Percentiles rank a stretch among this genome's conserved stretches.
Conservation (phyloP, 164 flowering plant genomes). For the Magnolia officinalis region DNA sequence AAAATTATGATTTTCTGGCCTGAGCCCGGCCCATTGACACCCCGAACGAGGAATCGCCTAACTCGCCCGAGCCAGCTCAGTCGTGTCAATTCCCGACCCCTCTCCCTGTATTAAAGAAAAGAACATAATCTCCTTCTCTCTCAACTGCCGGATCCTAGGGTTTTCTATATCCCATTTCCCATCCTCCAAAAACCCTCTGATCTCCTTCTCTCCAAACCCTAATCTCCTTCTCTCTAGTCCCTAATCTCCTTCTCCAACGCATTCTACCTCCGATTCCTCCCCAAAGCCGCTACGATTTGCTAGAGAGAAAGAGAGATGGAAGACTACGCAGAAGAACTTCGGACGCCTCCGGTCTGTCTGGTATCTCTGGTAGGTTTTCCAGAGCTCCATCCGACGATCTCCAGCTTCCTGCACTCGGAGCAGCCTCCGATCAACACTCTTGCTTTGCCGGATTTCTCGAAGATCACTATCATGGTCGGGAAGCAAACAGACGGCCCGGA, state of each 20-base stretch:
- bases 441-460: constrained; percentile 83
- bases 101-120: background rate
- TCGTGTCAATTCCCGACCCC: background rate
- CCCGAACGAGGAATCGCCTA: too few relatives aligned
- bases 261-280: background rate
- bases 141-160: background rate
- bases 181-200: background rate
- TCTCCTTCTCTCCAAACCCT: background rate
- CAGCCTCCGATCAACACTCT: constrained; percentile 85
- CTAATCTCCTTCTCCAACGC: background rate
- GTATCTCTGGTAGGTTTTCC: constrained; percentile 65
- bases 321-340: constrained; percentile 82
- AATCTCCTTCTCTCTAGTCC: background rate
- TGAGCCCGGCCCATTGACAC: too few relatives aligned
- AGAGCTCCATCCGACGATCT: constrained; percentile 62
- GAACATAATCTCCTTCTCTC: background rate
- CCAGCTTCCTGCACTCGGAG: constrained; percentile 58
- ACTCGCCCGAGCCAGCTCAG: background rate
- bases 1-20: too few relatives aligned
- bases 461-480: constrained; percentile 42
- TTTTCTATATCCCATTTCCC: background rate
- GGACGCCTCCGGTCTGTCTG: constrained; percentile 84
- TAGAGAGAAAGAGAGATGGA: constrained; percentile 45
- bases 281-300: background rate
- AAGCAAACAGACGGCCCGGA: constrained; percentile 22